These are phyloP conservation scores for Vitis amurensis DNA, from an alignment of 164 flowering plant species.

Conservation along the genomic window DNA sequence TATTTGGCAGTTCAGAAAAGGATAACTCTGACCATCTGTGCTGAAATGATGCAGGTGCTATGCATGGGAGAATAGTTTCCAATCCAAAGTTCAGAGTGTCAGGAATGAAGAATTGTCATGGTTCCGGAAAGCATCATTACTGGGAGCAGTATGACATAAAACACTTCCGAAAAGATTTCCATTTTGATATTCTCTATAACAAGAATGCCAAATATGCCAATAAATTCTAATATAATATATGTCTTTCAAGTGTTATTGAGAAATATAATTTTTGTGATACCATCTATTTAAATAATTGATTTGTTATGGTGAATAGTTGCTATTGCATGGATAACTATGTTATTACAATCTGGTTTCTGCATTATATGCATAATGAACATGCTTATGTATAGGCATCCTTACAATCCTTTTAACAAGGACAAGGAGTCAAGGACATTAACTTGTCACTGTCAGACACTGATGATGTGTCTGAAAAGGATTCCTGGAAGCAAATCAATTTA, in stretches of 20 bases:
- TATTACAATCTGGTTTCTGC: neutral
- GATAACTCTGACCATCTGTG: constrained; percentile 10
- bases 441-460: no score
- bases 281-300: neutral
- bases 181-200: neutral
- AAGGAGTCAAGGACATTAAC: no score
- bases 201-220: neutral
- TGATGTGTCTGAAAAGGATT: neutral
- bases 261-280: neutral
- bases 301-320: neutral
- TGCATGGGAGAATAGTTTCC: constrained; percentile 97
- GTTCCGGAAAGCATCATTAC: constrained; percentile 77
- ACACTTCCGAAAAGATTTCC: neutral
- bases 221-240: neutral
- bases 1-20: neutral
- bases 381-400: neutral
- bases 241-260: neutral
- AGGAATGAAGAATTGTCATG: constrained; percentile 87
- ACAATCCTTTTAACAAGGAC: no score
- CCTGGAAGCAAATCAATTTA: neutral
- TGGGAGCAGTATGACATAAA: constrained; percentile 67
- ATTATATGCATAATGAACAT: neutral
- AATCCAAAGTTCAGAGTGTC: constrained; percentile 67
- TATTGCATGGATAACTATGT: neutral
- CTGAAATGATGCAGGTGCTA: constrained; percentile 67